Conservation (phyloP, 2,329 filamentous ascomycete species). For the Apiospora pterosperma region DNA sequence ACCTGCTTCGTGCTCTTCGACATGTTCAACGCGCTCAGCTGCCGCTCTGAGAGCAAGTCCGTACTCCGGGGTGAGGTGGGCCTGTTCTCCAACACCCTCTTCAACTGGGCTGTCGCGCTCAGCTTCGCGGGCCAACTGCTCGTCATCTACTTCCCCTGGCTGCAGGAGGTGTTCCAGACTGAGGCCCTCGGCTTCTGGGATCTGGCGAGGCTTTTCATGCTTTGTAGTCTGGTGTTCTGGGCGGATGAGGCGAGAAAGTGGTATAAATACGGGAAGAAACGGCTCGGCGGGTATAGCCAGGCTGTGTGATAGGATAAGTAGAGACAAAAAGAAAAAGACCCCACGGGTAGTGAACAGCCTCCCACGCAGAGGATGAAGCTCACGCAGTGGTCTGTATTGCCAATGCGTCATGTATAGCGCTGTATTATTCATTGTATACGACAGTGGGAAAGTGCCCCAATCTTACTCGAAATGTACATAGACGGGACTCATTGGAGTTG, state of each 20-base stretch:
- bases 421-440: slow-evolving; percentile 4
- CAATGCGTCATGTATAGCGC: slow-evolving; percentile 2
- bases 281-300: slow-evolving; percentile 61
- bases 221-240: slow-evolving; percentile 93
- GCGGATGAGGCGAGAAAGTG: slow-evolving; percentile 89
- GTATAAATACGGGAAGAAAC: slow-evolving; percentile 56
- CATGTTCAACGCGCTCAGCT: slow-evolving; percentile 98
- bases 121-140: slow-evolving; percentile 81
- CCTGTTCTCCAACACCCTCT: slow-evolving; percentile 83
- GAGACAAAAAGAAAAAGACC: too few species aligned
- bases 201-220: slow-evolving; percentile 64
- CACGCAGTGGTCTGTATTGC: background rate
- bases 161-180: slow-evolving; percentile 95
- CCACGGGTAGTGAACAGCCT: background rate
- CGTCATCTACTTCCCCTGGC: slow-evolving; percentile 91
- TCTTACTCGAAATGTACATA: background rate
- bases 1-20: slow-evolving; percentile 98
- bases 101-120: slow-evolving; percentile 91
- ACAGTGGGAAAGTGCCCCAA: background rate
- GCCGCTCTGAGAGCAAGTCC: slow-evolving; percentile 87
- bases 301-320: slow-evolving; percentile 45
- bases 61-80: slow-evolving; percentile 82
- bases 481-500: background rate
- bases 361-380: background rate
- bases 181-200: slow-evolving; percentile 76